Conservation (phyloP, 805 yeast species). For the Priceomyces haplophilus region DNA sequence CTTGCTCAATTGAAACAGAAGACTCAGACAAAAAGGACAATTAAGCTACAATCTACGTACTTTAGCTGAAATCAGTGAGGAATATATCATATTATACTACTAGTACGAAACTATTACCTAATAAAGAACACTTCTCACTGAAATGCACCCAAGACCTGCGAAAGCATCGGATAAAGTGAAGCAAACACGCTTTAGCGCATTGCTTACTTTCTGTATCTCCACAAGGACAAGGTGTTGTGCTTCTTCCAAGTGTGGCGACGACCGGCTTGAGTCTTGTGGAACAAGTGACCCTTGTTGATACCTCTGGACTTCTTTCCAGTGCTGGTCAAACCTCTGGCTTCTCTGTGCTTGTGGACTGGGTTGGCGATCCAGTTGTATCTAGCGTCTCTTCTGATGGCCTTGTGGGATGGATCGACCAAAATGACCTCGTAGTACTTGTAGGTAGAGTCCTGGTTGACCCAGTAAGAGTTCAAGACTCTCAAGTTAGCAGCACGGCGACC, state of each 20-base stretch:
- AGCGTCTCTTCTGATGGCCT: constrained; percentile 98
- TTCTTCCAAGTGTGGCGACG: constrained; percentile 99
- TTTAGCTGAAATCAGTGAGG: neutral
- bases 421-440: constrained; percentile 99
- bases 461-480: constrained; percentile 99
- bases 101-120: neutral
- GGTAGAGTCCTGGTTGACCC: constrained; percentile 99
- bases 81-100: neutral
- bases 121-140: neutral
- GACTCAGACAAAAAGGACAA: too few species aligned
- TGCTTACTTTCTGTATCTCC: constrained; percentile 88
- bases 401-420: constrained; percentile 95
- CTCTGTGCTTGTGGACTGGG: constrained; percentile 99
- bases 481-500: constrained; percentile 98
- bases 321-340: constrained; percentile 97
- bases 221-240: constrained; percentile 96
- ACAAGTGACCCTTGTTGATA: constrained; percentile 99
- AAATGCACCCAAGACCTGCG: neutral
- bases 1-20: too few species aligned
- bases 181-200: neutral
- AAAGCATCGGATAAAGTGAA: neutral
- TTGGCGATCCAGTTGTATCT: constrained; percentile 99
- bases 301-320: constrained; percentile 99
- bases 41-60: neutral
- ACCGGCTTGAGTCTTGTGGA: constrained; percentile 97